Conservation (phyloP, 257 asterid genomes). For the Lycium barbarum region DNA sequence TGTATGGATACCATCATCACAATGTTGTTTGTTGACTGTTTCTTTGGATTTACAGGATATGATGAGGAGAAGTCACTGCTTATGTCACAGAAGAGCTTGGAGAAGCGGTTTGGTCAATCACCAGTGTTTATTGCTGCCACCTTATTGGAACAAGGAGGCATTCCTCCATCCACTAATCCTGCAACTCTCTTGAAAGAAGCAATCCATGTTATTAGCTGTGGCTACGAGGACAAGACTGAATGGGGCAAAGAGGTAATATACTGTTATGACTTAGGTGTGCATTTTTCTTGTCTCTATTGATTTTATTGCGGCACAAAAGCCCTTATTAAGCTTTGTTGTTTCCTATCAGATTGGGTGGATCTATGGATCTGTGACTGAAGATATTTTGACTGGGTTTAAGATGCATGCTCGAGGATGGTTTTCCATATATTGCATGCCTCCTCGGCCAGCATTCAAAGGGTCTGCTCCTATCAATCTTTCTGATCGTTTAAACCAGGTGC, state of each 20-base stretch:
- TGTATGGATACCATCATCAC: not conserved
- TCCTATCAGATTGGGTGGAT: constrained; percentile 87
- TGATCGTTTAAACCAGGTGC: constrained; percentile 94
- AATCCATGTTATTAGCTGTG: constrained; percentile 96
- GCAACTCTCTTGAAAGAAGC: constrained; percentile 92
- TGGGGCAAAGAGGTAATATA: constrained; percentile 93
- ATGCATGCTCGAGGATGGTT: constrained; percentile 97
- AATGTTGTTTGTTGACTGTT: constrained; percentile 3
- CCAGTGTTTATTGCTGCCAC: constrained; percentile 95
- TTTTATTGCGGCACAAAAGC: constrained; percentile 20
- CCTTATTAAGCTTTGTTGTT: constrained; percentile 11
- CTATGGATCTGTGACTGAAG: constrained; percentile 93
- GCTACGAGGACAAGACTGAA: constrained; percentile 93
- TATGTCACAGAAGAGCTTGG: constrained; percentile 93
- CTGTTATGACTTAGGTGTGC: not conserved
- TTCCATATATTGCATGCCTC: constrained; percentile 89
- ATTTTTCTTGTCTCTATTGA: not conserved
- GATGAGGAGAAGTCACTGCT: constrained; percentile 89
- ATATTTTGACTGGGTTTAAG: constrained; percentile 91
- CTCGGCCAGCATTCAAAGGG: constrained; percentile 91
- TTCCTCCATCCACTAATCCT: constrained; percentile 82
- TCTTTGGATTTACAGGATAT: constrained; percentile 62
- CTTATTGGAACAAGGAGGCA: constrained; percentile 91
- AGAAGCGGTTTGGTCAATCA: constrained; percentile 95
- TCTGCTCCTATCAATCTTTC: constrained; percentile 97